phyloP scores from a whole-genome alignment of 164 flowering plant species.

The Stephania japonica region DNA sequence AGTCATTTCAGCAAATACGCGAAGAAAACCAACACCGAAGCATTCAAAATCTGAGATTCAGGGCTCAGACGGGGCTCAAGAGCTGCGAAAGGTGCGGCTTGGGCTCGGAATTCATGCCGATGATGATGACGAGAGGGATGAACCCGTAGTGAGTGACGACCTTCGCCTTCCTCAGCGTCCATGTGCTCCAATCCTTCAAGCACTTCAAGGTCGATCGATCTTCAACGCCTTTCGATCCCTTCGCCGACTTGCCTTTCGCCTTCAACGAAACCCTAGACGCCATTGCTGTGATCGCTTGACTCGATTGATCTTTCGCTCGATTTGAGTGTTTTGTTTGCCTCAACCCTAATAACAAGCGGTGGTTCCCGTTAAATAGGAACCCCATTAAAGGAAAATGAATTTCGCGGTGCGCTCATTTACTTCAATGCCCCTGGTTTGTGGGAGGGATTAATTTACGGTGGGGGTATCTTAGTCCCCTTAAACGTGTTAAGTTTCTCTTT shows the following conservation, averaged over 20 bases:
- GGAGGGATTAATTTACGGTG: not conserved
- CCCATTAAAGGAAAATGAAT: too few species aligned
- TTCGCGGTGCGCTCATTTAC: not conserved
- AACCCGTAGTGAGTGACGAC: conserved; percentile 78
- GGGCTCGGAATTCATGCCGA: conserved; percentile 83
- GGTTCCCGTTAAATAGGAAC: not conserved
- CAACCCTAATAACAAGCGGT: not conserved
- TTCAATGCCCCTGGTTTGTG: not conserved
- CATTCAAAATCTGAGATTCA: not conserved
- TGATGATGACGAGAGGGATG: conserved; percentile 68
- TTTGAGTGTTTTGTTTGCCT: not conserved
- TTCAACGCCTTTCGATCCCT: conserved; percentile 30
- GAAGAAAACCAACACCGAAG: not conserved
- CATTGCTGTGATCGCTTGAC: conserved; percentile 21
- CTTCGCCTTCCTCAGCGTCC: conserved; percentile 73
- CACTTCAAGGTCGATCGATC: conserved; percentile 28
- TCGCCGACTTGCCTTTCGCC: conserved; percentile 35
- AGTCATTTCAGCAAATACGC: conserved; percentile 10
- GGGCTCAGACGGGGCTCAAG: conserved; percentile 52
- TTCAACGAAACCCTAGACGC: conserved; percentile 43
- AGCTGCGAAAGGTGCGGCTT: conserved; percentile 63
- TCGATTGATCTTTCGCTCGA: not conserved
- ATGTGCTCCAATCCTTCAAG: conserved; percentile 68
- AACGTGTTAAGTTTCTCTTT: not conserved
- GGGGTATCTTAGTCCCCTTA: not conserved